Percentiles rank a stretch among this genome's conserved stretches.
phyloP scores from a whole-genome alignment of 2,329 filamentous ascomycete genomes.

The Rhytidhysteron rufulum region DNA sequence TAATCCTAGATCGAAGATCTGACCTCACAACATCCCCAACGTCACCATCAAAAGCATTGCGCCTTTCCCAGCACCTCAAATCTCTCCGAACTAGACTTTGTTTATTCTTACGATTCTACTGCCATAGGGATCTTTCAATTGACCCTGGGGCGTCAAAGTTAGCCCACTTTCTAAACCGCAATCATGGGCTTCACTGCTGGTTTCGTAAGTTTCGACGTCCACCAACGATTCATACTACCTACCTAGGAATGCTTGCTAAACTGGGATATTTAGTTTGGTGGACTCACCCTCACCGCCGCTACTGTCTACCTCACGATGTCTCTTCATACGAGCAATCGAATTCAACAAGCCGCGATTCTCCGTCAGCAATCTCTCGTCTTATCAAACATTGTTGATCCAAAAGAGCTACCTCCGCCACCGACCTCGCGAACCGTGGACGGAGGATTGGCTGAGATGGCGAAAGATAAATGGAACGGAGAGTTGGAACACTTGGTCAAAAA shows the following conservation, averaged over 20 bases:
- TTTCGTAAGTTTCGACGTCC: constrained; percentile 37
- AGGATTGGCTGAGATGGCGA: constrained; percentile 44
- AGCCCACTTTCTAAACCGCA: constrained; percentile 2
- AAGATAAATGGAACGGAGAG: constrained; percentile 49
- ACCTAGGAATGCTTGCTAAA: constrained; percentile 6
- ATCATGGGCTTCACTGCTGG: constrained; percentile 54
- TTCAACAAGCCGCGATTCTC: constrained; percentile 43
- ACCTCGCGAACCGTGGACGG: constrained; percentile 35
- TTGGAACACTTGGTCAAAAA: constrained; percentile 42
- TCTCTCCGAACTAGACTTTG: no score
- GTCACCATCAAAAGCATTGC: no score
- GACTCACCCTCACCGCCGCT: constrained; percentile 48
- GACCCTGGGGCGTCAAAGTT: no score
- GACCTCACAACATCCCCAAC: no score
- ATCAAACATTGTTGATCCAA: constrained; percentile 42
- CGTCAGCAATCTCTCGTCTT: constrained; percentile 45
- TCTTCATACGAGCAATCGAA: constrained; percentile 46
- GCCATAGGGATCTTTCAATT: no score
- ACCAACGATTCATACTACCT: neutral
- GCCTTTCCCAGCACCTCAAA: no score
- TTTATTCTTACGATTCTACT: no score
- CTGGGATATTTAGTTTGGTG: constrained; percentile 40
- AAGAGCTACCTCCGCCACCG: constrained; percentile 36
- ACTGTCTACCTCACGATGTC: constrained; percentile 36
- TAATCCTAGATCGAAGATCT: no score